Conservation (phyloP, 73 alveolate genomes). For the Loxodes magnus region DNA sequence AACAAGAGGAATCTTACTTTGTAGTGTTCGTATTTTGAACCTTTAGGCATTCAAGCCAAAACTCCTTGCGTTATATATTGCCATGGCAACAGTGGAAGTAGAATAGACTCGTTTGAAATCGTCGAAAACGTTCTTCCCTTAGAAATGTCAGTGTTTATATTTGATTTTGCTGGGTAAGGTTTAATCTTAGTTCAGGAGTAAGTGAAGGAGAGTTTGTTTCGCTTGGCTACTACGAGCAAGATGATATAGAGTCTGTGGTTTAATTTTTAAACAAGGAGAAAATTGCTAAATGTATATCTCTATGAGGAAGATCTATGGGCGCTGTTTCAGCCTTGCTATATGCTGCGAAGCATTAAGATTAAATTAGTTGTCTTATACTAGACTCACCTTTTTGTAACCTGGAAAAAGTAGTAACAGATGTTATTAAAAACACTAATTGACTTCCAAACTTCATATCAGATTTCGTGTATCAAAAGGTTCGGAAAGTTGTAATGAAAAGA, state of each 20-base stretch:
- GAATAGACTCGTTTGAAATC: slow-evolving; percentile 40
- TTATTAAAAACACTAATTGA: slow-evolving; percentile 29
- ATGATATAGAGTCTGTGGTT: slow-evolving; percentile 39
- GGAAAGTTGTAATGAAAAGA: slow-evolving; percentile 19
- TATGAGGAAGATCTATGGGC: slow-evolving; percentile 73
- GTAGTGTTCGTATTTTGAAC: slow-evolving; percentile 50
- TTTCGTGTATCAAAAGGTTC: slow-evolving; percentile 19
- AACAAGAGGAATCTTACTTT: slow-evolving; percentile 29
- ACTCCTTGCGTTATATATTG: slow-evolving; percentile 33
- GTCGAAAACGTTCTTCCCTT: too few relatives aligned
- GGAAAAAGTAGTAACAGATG: slow-evolving; percentile 25
- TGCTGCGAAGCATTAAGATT: slow-evolving; percentile 44
- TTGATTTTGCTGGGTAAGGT: slow-evolving; percentile 65
- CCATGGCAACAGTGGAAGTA: slow-evolving; percentile 50
- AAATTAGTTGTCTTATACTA: slow-evolving; percentile 38
- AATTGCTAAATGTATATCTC: slow-evolving; percentile 30
- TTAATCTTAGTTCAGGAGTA: too few relatives aligned
- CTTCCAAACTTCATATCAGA: slow-evolving; percentile 35
- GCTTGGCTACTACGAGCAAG: slow-evolving; percentile 54
- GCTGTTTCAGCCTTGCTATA: slow-evolving; percentile 53
- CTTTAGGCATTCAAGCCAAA: not conserved
- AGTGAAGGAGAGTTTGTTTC: slow-evolving; percentile 59
- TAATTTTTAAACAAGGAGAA: slow-evolving; percentile 30
- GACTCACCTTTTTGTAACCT: slow-evolving; percentile 53
- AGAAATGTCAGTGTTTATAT: too few relatives aligned